These are phyloP conservation scores for Akanthomyces uredinophilus DNA, from an alignment of 2,329 filamentous ascomycete species.

Conservation along the genomic window DNA sequence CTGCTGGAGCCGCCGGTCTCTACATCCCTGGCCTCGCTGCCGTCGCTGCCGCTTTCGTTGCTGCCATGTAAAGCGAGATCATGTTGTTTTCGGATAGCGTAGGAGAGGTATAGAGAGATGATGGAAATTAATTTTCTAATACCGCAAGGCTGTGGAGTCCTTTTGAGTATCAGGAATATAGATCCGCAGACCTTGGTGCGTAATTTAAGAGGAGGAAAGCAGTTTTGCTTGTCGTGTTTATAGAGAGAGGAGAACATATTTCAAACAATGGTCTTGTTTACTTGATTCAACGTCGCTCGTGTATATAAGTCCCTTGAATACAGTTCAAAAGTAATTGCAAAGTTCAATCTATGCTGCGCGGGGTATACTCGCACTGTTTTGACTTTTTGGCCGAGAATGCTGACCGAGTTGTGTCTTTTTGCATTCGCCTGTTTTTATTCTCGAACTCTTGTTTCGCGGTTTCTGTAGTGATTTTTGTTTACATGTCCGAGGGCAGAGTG, in stretches of 20 bases:
- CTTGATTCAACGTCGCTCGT: neutral
- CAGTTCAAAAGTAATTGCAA: too few relatives aligned
- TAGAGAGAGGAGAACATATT: neutral
- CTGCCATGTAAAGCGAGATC: constrained; percentile 18
- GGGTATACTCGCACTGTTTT: too few relatives aligned
- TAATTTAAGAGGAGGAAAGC: neutral
- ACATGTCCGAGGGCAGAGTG: too few relatives aligned
- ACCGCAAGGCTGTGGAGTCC: neutral
- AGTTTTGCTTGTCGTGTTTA: neutral
- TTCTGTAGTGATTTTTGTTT: too few relatives aligned
- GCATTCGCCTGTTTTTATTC: too few relatives aligned
- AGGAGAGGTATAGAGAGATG: too few relatives aligned
- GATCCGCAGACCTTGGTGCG: neutral
- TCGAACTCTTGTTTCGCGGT: too few relatives aligned
- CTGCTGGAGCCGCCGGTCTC: constrained; percentile 19
- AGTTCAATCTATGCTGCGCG: too few relatives aligned
- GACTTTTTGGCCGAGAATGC: too few relatives aligned
- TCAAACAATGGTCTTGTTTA: neutral
- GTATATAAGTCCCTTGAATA: neutral
- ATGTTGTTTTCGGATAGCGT: neutral
- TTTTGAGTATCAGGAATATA: neutral
- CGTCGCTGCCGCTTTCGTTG: constrained; percentile 18
- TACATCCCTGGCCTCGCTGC: constrained; percentile 17
- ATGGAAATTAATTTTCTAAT: neutral
- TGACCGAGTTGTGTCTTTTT: too few relatives aligned